Percentiles rank a stretch among this genome's conserved stretches.
phyloP scores from a whole-genome alignment of 1,284 basidiomycete genomes.

The Microbotryum intermedium region DNA sequence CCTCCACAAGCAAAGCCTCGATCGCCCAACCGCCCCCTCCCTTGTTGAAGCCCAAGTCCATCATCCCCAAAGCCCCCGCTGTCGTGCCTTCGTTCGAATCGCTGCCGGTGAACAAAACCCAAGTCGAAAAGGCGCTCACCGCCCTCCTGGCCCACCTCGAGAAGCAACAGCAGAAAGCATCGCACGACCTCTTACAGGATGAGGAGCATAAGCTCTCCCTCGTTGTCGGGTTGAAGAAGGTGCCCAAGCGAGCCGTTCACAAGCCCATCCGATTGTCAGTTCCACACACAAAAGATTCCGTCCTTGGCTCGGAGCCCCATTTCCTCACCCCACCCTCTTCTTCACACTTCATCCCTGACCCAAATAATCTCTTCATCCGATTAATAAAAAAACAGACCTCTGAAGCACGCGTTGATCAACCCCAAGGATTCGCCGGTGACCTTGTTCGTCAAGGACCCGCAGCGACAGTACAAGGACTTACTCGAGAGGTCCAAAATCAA shows the following conservation, averaged over 20 bases:
- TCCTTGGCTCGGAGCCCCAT: not conserved
- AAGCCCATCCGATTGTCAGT: conserved; percentile 78
- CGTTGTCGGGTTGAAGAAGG: conserved; percentile 70
- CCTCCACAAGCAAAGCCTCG: no score
- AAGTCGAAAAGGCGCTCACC: conserved; percentile 66
- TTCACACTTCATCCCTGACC: not conserved
- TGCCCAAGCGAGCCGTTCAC: conserved; percentile 53
- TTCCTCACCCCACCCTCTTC: not conserved
- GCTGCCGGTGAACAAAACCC: conserved; percentile 52
- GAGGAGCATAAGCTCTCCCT: conserved; percentile 72
- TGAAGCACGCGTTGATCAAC: conserved; percentile 73
- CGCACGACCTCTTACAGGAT: conserved; percentile 64
- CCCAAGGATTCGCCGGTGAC: conserved; percentile 71
- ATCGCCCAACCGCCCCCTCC: conserved; percentile 12
- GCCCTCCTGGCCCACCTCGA: conserved; percentile 62
- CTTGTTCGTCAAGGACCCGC: conserved; percentile 90
- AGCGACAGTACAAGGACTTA: conserved; percentile 89
- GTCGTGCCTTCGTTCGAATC: conserved; percentile 17
- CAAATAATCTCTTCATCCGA: conserved; percentile 9
- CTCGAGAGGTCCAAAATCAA: conserved; percentile 67
- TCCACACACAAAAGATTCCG: not conserved
- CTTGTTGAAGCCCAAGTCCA: conserved; percentile 23
- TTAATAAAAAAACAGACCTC: conserved; percentile 48
- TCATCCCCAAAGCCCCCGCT: conserved; percentile 20
- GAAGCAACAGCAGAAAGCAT: conserved; percentile 57